These are phyloP conservation scores for Solanum virginianum DNA, from an alignment of 257 asterid species.

Conservation along the genomic window DNA sequence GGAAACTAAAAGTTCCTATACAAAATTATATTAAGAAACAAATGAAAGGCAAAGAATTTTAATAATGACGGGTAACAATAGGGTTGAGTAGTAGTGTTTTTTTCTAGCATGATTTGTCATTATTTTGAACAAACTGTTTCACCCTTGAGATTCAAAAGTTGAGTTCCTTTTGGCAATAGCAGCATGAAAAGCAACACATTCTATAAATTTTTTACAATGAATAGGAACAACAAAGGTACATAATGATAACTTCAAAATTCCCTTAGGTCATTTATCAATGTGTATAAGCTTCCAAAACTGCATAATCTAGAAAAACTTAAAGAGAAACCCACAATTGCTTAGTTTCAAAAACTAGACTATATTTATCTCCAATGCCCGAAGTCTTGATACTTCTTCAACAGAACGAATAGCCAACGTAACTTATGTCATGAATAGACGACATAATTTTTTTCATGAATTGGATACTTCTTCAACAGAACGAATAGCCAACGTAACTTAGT, in stretches of 20 bases:
- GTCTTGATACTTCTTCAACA: neutral
- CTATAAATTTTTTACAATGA: neutral
- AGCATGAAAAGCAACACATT: neutral
- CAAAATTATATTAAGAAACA: neutral
- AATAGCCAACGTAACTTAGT: neutral
- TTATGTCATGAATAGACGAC: neutral
- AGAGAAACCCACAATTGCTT: neutral
- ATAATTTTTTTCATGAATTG: no score
- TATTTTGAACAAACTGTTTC: neutral
- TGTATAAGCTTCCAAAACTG: neutral
- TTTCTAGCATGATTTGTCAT: no score
- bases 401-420: neutral
- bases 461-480: neutral
- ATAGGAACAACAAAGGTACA: neutral
- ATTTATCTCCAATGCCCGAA: neutral
- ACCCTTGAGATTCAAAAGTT: neutral
- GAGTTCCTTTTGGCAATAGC: neutral
- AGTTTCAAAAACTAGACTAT: neutral
- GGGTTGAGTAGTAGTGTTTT: no score
- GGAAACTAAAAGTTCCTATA: neutral
- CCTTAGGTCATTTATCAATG: neutral
- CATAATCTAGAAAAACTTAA: neutral
- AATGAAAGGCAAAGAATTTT: neutral
- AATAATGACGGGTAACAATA: neutral
- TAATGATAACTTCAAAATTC: neutral